A percentile compares a stretch with the other conserved stretches of the same genome.
Evolutionary conservation across 2,329 filamentous ascomycete species (phyloP).

Genomic region (Fonsecaea pedrosoi): DNA sequence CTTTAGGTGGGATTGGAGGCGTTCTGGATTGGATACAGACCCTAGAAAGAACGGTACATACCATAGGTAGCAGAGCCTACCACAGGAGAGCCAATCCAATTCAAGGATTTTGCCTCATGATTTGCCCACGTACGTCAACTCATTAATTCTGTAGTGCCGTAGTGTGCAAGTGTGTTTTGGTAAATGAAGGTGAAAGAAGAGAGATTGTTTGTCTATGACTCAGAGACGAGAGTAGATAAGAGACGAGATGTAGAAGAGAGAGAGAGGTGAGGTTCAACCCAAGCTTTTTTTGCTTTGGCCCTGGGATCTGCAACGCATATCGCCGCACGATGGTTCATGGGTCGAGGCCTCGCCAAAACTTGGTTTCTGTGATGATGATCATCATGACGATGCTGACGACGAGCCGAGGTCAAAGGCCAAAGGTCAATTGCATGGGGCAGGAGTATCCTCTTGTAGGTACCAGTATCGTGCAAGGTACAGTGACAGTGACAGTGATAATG

Average conservation of each 20-base stretch:
- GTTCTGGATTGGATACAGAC: neutral
- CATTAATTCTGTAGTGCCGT: neutral
- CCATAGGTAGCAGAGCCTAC: neutral
- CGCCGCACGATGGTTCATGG: constrained; percentile 11
- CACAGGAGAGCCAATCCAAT: neutral
- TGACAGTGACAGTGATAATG: no score
- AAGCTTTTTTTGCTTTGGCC: constrained; percentile 7
- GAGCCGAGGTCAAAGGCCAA: no score
- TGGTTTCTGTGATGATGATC: no score
- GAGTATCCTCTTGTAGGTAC: no score
- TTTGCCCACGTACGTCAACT: neutral
- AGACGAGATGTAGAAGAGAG: no score
- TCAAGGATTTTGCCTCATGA: neutral
- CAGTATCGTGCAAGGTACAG: no score
- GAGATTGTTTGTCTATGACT: neutral
- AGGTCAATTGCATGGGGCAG: no score
- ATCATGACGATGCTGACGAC: no score
- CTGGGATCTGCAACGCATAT: neutral
- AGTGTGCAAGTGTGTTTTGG: neutral
- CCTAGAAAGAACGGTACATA: constrained; percentile 5
- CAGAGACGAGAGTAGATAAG: no score
- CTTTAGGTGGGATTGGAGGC: neutral
- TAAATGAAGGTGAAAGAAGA: neutral
- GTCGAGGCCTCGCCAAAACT: no score
- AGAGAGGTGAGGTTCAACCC: constrained; percentile 7